Evolutionary conservation across 2,329 filamentous ascomycete genomes (phyloP), one percentile per base, ranked within the genome.

Genomic region (Aureobasidium sp.): DNA sequence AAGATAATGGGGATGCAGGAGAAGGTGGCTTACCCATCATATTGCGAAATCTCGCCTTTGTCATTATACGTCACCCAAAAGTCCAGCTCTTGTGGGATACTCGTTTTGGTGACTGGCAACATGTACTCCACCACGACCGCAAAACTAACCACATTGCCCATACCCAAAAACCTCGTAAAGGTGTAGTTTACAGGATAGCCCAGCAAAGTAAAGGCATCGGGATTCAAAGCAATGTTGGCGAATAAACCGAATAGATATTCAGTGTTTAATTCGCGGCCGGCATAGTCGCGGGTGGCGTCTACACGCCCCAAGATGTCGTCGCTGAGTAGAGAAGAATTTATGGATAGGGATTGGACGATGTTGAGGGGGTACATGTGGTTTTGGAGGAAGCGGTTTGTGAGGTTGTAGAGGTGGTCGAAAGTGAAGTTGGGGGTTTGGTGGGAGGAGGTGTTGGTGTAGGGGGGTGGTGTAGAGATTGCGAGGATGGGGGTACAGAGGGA

Each of bases 351-450:
- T 36, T 57, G 39, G 5, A n/a, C 36, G 39, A 57, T 36, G 29
- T 57, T 57, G 37, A 34, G 25, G 17, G 53, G 53, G 53, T 57
- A 57, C 53, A 57, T 57, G 53, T 44, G 41, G 27, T 57, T 39
- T 34, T 17, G 6, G 27, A 57, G 39, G 29, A 57, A 57, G 39
- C 36, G 34, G 41, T 57, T 14, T 14, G 53, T 57, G 1, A 57
- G 25, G n/a, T 22, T 34, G 27, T 34, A 57, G 53, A 57, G 53
- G 36, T 45, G 5, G 17, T 15, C 1, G 27, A 34, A 45, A 3
- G 53, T 44, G 53, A 9, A 45, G 17, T 39, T 57, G 17, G 53
- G 53, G 15, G 53, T 57, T 45, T 57, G 53, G 14, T 12, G 17
- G 34, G 49, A 48, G 5, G 53, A n/a, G 25, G 15, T 51, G 47